Percentiles rank a stretch among this genome's conserved stretches.
These are phyloP conservation scores for Leucosporidium scottii DNA, from an alignment of 768 basidiomycete genomes.

Conservation along the genomic window DNA sequence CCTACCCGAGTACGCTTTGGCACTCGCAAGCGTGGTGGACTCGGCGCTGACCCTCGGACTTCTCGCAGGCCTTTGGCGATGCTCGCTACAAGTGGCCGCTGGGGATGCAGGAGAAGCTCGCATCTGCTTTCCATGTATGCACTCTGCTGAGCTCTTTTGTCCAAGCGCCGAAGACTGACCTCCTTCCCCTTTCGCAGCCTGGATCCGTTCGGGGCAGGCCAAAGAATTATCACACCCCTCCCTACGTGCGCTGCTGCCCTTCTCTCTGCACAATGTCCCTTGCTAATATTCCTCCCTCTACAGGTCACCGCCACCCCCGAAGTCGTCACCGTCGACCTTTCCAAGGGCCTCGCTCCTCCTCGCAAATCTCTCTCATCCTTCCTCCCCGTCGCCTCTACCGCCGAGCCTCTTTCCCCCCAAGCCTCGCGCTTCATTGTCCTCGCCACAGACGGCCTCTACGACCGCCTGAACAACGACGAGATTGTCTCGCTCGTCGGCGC, in stretches of 20 bases:
- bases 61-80: conserved; percentile 62
- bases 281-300: neutral
- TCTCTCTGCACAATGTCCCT: neutral
- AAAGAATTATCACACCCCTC: conserved; percentile 68
- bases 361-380: conserved; percentile 33
- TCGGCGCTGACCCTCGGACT: neutral
- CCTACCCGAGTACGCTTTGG: conserved; percentile 56
- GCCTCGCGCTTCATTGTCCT: conserved; percentile 71
- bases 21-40: conserved; percentile 53
- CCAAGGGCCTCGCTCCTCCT: conserved; percentile 27
- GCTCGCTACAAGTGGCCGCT: conserved; percentile 67
- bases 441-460: conserved; percentile 79
- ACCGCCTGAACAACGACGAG: conserved; percentile 63
- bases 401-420: conserved; percentile 8
- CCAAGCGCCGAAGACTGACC: too few relatives aligned
- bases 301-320: conserved; percentile 56
- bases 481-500: conserved; percentile 81
- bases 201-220: conserved; percentile 44
- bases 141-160: neutral
- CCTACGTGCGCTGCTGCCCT: conserved; percentile 55
- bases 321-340: conserved; percentile 60
- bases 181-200: conserved; percentile 1
- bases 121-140: conserved; percentile 57
- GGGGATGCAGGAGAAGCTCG: conserved; percentile 63
- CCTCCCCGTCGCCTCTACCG: conserved; percentile 22